Conservation (phyloP, 2,329 filamentous ascomycete genomes). For the Neofusicoccum sp. region DNA sequence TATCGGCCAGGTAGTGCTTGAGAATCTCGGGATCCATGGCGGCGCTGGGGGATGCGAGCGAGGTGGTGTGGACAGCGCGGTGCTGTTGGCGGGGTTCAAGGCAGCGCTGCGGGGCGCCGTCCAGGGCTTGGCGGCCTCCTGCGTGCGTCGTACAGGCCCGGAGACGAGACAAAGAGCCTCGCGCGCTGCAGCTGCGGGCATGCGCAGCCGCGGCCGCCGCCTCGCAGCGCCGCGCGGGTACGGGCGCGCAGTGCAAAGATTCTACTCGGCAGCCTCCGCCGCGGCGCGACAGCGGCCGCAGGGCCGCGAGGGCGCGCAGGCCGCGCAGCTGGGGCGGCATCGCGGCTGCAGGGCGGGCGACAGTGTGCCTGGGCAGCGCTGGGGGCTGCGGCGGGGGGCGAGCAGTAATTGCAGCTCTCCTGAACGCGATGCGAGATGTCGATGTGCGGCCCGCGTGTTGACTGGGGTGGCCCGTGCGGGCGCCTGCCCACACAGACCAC, state of each 20-base stretch:
- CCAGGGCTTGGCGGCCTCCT: not conserved
- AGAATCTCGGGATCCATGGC: conserved; percentile 45
- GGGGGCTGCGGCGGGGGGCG: no score
- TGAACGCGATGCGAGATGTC: conserved; percentile 5
- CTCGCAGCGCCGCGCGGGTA: not conserved
- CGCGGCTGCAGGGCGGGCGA: not conserved
- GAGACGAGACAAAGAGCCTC: conserved; percentile 2
- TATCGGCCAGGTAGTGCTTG: conserved; percentile 82
- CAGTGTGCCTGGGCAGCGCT: not conserved
- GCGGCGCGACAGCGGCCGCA: not conserved
- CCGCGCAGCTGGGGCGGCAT: not conserved
- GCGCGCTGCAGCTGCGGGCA: not conserved
- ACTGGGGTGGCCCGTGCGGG: not conserved
- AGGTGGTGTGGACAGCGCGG: conserved; percentile 10
- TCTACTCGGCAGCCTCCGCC: not conserved
- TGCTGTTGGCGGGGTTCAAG: conserved; percentile 13
- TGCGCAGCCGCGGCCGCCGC: not conserved
- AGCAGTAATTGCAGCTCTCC: conserved; percentile 1
- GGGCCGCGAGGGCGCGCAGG: not conserved
- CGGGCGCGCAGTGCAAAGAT: not conserved
- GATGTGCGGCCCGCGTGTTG: conserved; percentile 13
- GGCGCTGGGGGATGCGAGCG: conserved; percentile 18
- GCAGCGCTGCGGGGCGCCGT: conserved; percentile 11
- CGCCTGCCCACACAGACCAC: conserved; percentile 13
- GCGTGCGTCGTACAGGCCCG: not conserved